Conservation (phyloP, 2,329 filamentous ascomycete species). For the Chaetomium olivaceum region DNA sequence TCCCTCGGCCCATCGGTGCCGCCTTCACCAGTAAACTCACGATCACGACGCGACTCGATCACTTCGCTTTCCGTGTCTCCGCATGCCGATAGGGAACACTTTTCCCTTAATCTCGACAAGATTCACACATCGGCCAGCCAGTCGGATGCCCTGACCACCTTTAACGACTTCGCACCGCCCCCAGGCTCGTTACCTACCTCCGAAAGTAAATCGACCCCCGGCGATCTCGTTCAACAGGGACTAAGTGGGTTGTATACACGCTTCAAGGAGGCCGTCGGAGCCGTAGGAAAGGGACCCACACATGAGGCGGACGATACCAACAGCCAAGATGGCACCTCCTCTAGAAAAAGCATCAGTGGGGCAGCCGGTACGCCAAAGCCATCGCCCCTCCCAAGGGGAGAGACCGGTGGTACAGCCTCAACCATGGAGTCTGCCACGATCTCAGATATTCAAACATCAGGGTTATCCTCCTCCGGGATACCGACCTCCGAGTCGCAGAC, state of each 20-base stretch:
- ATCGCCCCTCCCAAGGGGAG: slow-evolving; percentile 34
- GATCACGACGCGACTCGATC: slow-evolving; percentile 42
- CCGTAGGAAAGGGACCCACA: slow-evolving; percentile 49
- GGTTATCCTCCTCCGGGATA: slow-evolving; percentile 42
- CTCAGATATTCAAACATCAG: slow-evolving; percentile 40
- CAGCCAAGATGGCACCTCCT: slow-evolving; percentile 46
- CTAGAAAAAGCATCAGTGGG: slow-evolving; percentile 46
- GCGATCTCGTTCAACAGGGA: slow-evolving; percentile 79
- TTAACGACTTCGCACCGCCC: slow-evolving; percentile 84
- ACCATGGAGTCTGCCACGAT: slow-evolving; percentile 40
- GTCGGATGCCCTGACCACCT: slow-evolving; percentile 81
- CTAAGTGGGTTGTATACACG: slow-evolving; percentile 87
- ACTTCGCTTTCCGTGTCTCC: slow-evolving; percentile 49
- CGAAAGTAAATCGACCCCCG: slow-evolving; percentile 69
- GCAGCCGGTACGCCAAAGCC: slow-evolving; percentile 43
- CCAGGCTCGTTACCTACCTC: slow-evolving; percentile 57
- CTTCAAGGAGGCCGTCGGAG: slow-evolving; percentile 79
- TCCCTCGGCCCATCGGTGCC: slow-evolving; percentile 26
- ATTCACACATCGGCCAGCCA: slow-evolving; percentile 90
- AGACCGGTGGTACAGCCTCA: slow-evolving; percentile 36
- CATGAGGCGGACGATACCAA: slow-evolving; percentile 44
- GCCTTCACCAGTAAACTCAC: slow-evolving; percentile 22
- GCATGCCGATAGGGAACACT: slow-evolving; percentile 69
- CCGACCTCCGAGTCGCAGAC: slow-evolving; percentile 45
- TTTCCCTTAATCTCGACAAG: slow-evolving; percentile 76